A percentile compares a stretch with the other conserved stretches of the same genome.
Evolutionary conservation across 2,329 filamentous ascomycete genomes (phyloP).

Genomic region (Exserohilum turcica): DNA sequence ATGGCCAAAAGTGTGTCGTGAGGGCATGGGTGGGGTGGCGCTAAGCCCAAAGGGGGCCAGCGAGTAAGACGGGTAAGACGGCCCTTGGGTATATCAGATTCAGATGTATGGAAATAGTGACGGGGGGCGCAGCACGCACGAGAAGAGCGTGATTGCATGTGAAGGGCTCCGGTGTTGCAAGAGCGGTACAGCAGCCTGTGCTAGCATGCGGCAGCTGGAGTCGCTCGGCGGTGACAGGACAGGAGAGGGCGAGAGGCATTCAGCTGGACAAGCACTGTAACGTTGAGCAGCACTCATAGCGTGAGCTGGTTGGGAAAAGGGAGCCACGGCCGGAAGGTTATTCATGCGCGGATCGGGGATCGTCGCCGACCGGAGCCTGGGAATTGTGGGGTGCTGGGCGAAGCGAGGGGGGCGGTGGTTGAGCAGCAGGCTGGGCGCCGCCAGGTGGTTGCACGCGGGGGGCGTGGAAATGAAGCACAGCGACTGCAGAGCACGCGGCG

Average conservation of each 20-base stretch:
- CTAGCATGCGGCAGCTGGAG: background rate
- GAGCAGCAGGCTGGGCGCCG: background rate
- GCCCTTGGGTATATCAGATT: background rate
- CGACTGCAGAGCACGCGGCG: background rate
- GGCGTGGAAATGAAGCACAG: background rate
- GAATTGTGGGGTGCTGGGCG: slow-evolving; percentile 3
- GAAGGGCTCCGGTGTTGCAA: background rate
- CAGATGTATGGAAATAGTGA: background rate
- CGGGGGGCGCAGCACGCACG: slow-evolving; percentile 7
- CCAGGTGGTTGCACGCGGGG: background rate
- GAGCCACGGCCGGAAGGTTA: slow-evolving; percentile 8
- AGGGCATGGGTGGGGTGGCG: background rate
- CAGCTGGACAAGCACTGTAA: background rate
- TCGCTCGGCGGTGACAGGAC: background rate
- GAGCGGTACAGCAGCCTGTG: background rate
- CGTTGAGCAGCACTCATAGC: background rate
- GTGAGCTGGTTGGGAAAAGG: background rate
- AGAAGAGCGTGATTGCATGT: slow-evolving; percentile 6
- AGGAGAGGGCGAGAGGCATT: slow-evolving; percentile 1
- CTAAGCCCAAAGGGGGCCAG: background rate
- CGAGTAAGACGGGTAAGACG: slow-evolving; percentile 13
- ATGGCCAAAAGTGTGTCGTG: background rate
- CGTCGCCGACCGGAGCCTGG: background rate
- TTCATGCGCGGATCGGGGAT: slow-evolving; percentile 16
- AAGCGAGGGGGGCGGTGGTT: background rate